Conservation (phyloP, 2,329 filamentous ascomycete species). For the Cladosporium oxysporum region DNA sequence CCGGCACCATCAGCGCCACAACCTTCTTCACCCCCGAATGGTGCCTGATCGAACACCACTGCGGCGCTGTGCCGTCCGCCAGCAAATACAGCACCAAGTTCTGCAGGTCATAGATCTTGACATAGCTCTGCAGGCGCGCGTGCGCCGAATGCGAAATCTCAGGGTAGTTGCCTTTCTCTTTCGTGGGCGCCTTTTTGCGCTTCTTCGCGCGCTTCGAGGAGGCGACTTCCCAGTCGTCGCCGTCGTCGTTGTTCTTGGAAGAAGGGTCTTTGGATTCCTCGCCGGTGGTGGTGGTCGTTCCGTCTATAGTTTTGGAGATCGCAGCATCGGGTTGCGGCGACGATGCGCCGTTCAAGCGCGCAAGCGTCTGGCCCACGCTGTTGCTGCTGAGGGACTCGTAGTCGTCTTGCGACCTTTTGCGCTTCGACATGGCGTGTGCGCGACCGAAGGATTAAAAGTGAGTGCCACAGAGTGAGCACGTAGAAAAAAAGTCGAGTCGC, state of each 20-base stretch:
- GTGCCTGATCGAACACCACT: constrained; percentile 63
- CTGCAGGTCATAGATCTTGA: constrained; percentile 62
- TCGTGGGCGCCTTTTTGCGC: constrained; percentile 35
- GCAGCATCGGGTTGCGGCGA: constrained; percentile 14
- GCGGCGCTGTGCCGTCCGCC: constrained; percentile 62
- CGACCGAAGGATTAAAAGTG: neutral
- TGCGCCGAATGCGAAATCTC: constrained; percentile 55
- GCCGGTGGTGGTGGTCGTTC: neutral
- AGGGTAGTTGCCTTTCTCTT: constrained; percentile 52
- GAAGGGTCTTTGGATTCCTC: constrained; percentile 13
- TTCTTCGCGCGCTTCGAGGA: constrained; percentile 29
- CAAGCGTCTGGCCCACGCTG: constrained; percentile 32
- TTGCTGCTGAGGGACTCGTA: constrained; percentile 28
- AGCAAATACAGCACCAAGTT: constrained; percentile 61
- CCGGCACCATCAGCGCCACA: constrained; percentile 88
- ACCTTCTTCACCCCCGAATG: constrained; percentile 66
- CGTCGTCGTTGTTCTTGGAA: constrained; percentile 14
- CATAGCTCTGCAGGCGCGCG: constrained; percentile 55
- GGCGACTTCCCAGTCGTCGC: constrained; percentile 32
- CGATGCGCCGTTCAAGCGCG: constrained; percentile 26
- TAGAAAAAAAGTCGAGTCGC: neutral
- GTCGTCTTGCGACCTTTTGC: constrained; percentile 34
- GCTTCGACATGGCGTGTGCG: constrained; percentile 25
- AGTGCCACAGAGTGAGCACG: neutral
- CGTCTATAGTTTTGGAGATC: constrained; percentile 4